A percentile compares a stretch with the other conserved stretches of the same genome.
phyloP scores from a whole-genome alignment of 768 basidiomycete species.

The Roridomyces roridus region DNA sequence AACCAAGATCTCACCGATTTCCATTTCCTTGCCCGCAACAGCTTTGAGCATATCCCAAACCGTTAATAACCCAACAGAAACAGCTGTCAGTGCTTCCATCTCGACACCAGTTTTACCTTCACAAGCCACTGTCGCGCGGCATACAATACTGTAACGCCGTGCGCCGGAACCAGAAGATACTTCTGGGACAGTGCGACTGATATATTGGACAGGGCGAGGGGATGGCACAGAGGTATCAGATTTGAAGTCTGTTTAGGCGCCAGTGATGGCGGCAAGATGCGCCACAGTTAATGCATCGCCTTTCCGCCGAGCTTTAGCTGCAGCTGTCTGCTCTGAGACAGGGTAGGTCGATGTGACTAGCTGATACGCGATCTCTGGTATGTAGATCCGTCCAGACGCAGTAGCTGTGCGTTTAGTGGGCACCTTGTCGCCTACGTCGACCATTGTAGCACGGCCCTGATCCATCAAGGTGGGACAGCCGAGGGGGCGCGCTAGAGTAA shows the following conservation, averaged over 20 bases:
- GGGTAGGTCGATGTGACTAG: slow-evolving; percentile 58
- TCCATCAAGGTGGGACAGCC: slow-evolving; percentile 75
- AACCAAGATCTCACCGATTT: slow-evolving; percentile 72
- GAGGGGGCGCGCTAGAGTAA: slow-evolving; percentile 24
- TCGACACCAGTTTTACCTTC: slow-evolving; percentile 88
- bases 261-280: slow-evolving; percentile 89
- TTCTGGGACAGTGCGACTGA: slow-evolving; percentile 66
- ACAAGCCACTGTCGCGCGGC: slow-evolving; percentile 73
- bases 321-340: slow-evolving; percentile 31
- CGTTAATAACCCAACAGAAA: slow-evolving; percentile 76
- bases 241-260: slow-evolving; percentile 81
- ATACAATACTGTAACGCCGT: slow-evolving; percentile 57
- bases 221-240: slow-evolving; percentile 89
- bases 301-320: slow-evolving; percentile 62
- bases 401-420: slow-evolving; percentile 72
- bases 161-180: slow-evolving; percentile 17
- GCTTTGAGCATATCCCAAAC: slow-evolving; percentile 96
- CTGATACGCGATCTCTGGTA: slow-evolving; percentile 68
- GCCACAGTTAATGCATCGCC: slow-evolving; percentile 78
- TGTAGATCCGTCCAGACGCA: slow-evolving; percentile 74
- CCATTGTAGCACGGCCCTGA: slow-evolving; percentile 81
- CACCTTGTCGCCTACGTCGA: slow-evolving; percentile 74
- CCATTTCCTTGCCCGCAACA: slow-evolving; percentile 87
- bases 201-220: slow-evolving; percentile 75
- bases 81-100: slow-evolving; percentile 93